Evolutionary conservation across 2,329 filamentous ascomycete species (phyloP), one percentile per base, ranked within the genome.

Genomic region (Botryotinia convoluta): DNA sequence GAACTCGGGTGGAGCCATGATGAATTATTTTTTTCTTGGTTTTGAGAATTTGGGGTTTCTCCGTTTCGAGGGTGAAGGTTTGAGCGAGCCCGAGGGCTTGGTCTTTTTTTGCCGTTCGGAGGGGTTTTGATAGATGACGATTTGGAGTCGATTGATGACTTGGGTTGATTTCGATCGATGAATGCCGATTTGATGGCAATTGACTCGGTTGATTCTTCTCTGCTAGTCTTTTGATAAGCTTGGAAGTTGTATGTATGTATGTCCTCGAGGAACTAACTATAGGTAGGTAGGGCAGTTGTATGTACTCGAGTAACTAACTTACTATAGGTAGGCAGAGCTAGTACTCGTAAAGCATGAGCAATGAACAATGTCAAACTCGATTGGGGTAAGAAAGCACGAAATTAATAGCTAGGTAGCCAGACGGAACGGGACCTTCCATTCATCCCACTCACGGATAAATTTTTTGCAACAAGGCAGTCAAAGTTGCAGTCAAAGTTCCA

Each of bases 1-100:
- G 75, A 86, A 83, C 63, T 84, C 84, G 35, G 22, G 37, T 72
- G 80, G 75, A 64, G 76, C 59, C 60, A 75, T 63, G 51, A 57
- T 18, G 51, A 18, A 6, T 6, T 29, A 5, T 18, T n/a, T 7
- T 62, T 63, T 63, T 14, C 5, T 39, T 2, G 59, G 10, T 26
- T 48, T 26, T 54, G 12, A 6, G 26, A 54, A 16, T 6, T 37
- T 61, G 59, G 59, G 35, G 35, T 8, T 39, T 39, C 8, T 26
- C 12, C 22, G 35, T 61, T 39, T 61, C 22, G 22, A 61, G 32
- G 32, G 6, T 39, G 59, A 12, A 16, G 10, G 37, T n/a, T 39
- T 2, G 35, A 39, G 22, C 14, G 35, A 16, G 45, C 20, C 35
- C 14, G 12, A 16, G 7, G 32, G 35, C 35, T 61, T n/a, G 59